Conservation (phyloP, 2,329 filamentous ascomycete genomes). For the Orbilia blumenaviensis region DNA sequence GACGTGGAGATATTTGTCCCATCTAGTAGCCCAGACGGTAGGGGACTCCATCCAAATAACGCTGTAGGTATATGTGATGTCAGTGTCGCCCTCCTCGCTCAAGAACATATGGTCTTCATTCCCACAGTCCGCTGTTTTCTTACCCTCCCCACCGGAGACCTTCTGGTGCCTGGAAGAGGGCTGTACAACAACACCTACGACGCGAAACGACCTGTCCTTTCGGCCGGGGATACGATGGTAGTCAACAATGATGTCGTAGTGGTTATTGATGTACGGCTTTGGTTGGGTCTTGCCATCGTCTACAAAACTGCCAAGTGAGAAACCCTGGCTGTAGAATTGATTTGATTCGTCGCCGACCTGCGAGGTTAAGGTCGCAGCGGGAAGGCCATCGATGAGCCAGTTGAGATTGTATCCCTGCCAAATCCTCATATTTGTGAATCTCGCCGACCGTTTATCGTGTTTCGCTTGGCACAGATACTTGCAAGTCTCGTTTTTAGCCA, state of each 20-base stretch:
- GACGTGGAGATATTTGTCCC: constrained; percentile 98
- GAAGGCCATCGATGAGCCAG: constrained; percentile 93
- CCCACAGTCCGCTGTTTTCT: constrained; percentile 70
- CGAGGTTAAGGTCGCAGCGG: constrained; percentile 75
- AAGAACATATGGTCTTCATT: constrained; percentile 71
- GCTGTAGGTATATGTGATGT: constrained; percentile 88
- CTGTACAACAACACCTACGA: constrained; percentile 90
- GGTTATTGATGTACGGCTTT: constrained; percentile 79
- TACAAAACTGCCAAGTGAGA: constrained; percentile 73
- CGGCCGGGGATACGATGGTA: constrained; percentile 77
- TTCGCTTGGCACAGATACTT: constrained; percentile 78
- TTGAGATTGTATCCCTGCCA: constrained; percentile 88
- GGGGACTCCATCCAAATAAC: constrained; percentile 85
- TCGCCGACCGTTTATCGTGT: constrained; percentile 72
- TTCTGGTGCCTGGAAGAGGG: constrained; percentile 75
- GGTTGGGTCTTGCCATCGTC: constrained; percentile 66
- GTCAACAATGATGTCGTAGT: constrained; percentile 92
- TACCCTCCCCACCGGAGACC: constrained; percentile 62
- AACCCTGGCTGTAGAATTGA: constrained; percentile 90
- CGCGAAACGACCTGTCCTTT: constrained; percentile 73
- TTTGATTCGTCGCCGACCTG: constrained; percentile 75
- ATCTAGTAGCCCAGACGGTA: constrained; percentile 94
- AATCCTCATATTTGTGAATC: constrained; percentile 85
- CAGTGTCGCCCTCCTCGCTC: constrained; percentile 70
- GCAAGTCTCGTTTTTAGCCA: constrained; percentile 87